phyloP scores from a whole-genome alignment of 2,329 filamentous ascomycete species.

The Botryotinia convoluta region DNA sequence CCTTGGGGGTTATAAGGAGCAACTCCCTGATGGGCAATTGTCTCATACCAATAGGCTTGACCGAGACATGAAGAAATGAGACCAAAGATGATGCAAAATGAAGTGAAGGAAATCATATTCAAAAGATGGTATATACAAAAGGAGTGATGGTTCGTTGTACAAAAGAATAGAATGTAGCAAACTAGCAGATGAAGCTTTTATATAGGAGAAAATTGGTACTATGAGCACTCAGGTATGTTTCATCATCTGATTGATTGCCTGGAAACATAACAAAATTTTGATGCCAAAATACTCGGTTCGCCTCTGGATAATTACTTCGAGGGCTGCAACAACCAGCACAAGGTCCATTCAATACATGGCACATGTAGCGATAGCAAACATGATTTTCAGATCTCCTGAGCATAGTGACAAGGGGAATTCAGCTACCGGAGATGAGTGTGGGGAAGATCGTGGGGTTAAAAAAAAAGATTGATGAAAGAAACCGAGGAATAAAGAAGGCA shows the following conservation, averaged over 20 bases:
- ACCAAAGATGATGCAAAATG: background rate
- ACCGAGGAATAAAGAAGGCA: background rate
- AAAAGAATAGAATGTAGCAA: background rate
- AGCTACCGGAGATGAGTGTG: conserved; percentile 6
- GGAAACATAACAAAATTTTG: background rate
- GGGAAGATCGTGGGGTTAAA: background rate
- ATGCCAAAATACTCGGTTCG: background rate
- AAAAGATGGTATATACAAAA: background rate
- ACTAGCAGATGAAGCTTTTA: background rate
- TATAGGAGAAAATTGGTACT: background rate
- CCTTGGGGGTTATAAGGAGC: conserved; percentile 26
- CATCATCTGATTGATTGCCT: background rate
- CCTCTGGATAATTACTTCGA: background rate
- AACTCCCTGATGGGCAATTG: conserved; percentile 28
- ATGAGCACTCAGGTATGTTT: background rate
- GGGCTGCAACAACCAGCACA: background rate
- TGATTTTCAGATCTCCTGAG: background rate
- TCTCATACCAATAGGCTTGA: conserved; percentile 30
- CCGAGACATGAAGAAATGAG: conserved; percentile 15
- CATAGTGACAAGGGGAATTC: background rate
- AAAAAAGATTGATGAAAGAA: background rate
- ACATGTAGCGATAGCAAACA: background rate
- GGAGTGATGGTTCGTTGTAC: background rate
- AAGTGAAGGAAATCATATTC: conserved; percentile 2
- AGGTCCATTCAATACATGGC: background rate